Base-by-base conservation (phyloP, 2,329 filamentous ascomycete species). In the Monilinia fructigena region DNA sequence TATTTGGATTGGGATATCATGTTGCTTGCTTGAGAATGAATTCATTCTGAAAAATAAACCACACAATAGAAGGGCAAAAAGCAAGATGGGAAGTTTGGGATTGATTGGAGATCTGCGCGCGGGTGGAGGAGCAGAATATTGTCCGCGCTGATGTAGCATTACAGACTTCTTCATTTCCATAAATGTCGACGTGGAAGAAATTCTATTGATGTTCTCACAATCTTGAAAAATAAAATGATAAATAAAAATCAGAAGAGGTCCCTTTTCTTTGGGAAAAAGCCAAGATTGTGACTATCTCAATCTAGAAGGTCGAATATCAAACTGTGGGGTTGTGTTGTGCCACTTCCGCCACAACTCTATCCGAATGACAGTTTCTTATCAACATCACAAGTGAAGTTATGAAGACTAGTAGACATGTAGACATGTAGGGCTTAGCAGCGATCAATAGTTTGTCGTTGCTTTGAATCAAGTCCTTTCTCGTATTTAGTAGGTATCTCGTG, bases 11-110 rank as follows among this genome's bases (percentile, higher is more conserved):
- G 62, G 62, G 14, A 63, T 12, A 35, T 48, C 5, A 10, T 53
- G 47, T 28, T 40, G 59, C 23, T 62, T 12, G n/a, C n/a, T 64
- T 12, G 14, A n/a, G 26, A 42, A 1, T 48, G 62, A 40, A 6
- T 55, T n/a, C 62, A 64, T 64, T 26, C 14, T 58, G 38, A 48
- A 23, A 3, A 50, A 60, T 35, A 50, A 50, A 28, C 45, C 58
- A 31, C 20, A 60, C 7, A 50, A 23, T 38, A 50, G 16, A 38
- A 60, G 16, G 38, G 58, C 28, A 20, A 38, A 14, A 14, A 60
- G 45, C n/a, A 38, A 8, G 28, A 60, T 50, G 45, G 11, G 50
- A 35, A 60, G 20, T 35, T 38, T 50, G 23, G 56, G 42, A 10
- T 48, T 48, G 28, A 60, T 48, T 18, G 14, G 56, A 28, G 18